Evolutionary conservation across 2,329 filamentous ascomycete species (phyloP).

Genomic region (Penicillium verrucosum): DNA sequence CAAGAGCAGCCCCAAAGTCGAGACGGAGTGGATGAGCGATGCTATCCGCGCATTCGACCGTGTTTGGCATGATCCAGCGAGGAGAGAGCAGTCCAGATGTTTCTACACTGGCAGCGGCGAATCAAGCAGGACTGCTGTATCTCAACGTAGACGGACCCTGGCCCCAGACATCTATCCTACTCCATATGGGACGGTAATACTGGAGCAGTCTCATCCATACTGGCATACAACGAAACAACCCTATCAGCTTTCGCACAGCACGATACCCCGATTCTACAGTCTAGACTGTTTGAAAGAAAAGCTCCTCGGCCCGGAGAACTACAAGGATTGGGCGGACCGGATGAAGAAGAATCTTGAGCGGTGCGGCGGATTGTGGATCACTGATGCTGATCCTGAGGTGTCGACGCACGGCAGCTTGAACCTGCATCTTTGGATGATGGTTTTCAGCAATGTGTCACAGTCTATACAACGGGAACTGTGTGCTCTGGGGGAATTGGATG

Average conservation of each 20-base stretch:
- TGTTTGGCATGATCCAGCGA: neutral
- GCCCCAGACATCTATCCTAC: neutral
- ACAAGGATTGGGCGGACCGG: neutral
- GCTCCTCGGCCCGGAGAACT: conserved; percentile 8
- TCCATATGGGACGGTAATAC: neutral
- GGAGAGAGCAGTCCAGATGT: neutral
- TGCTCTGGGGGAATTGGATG: neutral
- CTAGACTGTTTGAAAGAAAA: neutral
- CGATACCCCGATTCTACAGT: neutral
- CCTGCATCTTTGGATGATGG: neutral
- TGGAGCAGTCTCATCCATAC: neutral
- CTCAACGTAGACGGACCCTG: neutral
- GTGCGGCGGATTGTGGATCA: neutral
- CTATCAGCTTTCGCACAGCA: neutral
- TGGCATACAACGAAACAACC: neutral
- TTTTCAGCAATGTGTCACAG: conserved; percentile 3
- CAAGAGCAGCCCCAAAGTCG: neutral
- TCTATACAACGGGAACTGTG: neutral
- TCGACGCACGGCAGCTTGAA: neutral
- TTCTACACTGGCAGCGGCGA: neutral
- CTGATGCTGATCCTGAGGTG: neutral
- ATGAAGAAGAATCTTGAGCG: neutral
- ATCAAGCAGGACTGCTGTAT: neutral
- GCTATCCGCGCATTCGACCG: neutral
- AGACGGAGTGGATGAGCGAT: neutral